phyloP scores from a whole-genome alignment of 2,329 filamentous ascomycete species.

The Clarireedia homoeocarpa region DNA sequence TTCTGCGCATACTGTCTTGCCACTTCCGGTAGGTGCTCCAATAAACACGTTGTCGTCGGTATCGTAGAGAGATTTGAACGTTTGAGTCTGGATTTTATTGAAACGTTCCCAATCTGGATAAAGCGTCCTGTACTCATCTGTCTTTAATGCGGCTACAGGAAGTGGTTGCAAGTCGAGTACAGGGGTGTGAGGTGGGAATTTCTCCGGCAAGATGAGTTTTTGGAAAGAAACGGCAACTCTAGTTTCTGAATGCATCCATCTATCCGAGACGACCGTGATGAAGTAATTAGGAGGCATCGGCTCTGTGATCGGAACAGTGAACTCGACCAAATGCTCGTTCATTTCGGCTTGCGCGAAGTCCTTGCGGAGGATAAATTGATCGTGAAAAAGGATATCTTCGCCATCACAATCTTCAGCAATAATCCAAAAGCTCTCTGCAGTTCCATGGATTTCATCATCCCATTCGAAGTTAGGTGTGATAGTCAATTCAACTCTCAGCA shows the following conservation, averaged over 20 bases:
- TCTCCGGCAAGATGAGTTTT: constrained; percentile 88
- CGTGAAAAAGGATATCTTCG: constrained; percentile 90
- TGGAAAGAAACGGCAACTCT: constrained; percentile 90
- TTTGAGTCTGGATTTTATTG: constrained; percentile 96
- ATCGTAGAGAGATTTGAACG: constrained; percentile 87
- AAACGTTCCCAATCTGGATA: constrained; percentile 83
- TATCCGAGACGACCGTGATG: constrained; percentile 85
- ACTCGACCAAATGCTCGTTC: constrained; percentile 91
- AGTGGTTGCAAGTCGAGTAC: constrained; percentile 87
- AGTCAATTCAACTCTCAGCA: constrained; percentile 82
- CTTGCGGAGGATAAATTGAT: constrained; percentile 84
- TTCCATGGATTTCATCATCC: constrained; percentile 84
- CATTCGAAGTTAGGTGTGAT: constrained; percentile 94
- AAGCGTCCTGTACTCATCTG: constrained; percentile 69
- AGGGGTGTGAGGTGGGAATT: constrained; percentile 90
- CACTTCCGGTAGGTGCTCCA: constrained; percentile 86
- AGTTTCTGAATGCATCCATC: constrained; percentile 98
- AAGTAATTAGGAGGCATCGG: constrained; percentile 99
- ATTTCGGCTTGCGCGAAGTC: constrained; percentile 79
- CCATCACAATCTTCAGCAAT: constrained; percentile 95
- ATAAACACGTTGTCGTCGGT: constrained; percentile 92
- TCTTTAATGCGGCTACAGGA: constrained; percentile 81
- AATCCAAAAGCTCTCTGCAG: constrained; percentile 92
- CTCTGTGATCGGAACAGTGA: constrained; percentile 92
- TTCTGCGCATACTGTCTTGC: constrained; percentile 95